phyloP scores from a whole-genome alignment of 768 basidiomycete species.

The Naganishia antarctica region DNA sequence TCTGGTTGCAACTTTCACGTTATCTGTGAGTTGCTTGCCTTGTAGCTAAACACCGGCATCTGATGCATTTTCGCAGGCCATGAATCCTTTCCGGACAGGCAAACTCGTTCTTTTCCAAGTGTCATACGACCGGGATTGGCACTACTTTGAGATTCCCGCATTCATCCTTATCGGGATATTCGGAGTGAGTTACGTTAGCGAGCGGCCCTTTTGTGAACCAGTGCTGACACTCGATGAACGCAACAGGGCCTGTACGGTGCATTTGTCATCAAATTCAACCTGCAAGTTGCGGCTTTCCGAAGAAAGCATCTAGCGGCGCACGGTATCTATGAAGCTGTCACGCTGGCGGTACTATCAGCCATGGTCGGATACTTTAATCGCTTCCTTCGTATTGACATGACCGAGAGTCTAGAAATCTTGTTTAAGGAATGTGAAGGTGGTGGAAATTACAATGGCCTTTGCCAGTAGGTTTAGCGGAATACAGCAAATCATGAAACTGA shows the following conservation, averaged over 20 bases:
- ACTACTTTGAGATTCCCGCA: conserved; percentile 96
- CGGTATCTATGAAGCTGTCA: conserved; percentile 82
- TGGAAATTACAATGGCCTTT: conserved; percentile 81
- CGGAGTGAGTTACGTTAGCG: conserved; percentile 59
- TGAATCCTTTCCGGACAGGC: conserved; percentile 97
- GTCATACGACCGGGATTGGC: conserved; percentile 96
- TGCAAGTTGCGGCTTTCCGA: conserved; percentile 90
- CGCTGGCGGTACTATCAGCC: conserved; percentile 79
- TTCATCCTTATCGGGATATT: conserved; percentile 93
- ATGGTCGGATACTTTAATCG: conserved; percentile 89
- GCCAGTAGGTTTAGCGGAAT: conserved; percentile 68
- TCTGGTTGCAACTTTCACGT: conserved; percentile 87
- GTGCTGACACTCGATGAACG: neutral
- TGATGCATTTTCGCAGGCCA: too few species aligned
- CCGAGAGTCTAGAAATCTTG: conserved; percentile 85
- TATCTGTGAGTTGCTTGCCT: conserved; percentile 65
- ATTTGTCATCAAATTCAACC: conserved; percentile 92
- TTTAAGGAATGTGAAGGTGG: conserved; percentile 95
- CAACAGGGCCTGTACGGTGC: conserved; percentile 93
- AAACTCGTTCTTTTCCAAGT: conserved; percentile 98
- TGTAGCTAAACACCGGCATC: too few species aligned
- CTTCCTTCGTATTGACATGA: conserved; percentile 95
- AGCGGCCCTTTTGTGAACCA: neutral
- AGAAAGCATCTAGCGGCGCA: conserved; percentile 78
- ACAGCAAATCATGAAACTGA: too few species aligned